These are phyloP conservation scores for Knufia fluminis DNA, from an alignment of 2,329 filamentous ascomycete genomes.

Conservation along the genomic window DNA sequence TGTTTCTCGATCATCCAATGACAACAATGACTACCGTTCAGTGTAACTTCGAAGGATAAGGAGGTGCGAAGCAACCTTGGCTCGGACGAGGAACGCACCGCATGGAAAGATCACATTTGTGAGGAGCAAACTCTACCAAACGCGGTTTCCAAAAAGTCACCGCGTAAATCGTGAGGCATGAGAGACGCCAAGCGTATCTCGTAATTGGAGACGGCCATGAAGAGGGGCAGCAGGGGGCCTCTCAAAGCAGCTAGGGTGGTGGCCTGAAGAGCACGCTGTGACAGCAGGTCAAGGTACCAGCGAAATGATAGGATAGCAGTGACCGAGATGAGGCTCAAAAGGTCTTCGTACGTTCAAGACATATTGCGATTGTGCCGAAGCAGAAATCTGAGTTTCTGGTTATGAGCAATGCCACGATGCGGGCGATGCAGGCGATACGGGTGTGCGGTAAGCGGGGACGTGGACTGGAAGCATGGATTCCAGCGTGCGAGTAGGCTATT, in stretches of 20 bases:
- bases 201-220: background rate
- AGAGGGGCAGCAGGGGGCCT: background rate
- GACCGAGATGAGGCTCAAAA: constrained; percentile 1
- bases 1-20: no score
- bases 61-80: no score
- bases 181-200: no score
- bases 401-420: constrained; percentile 1
- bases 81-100: no score
- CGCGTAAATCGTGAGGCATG: no score
- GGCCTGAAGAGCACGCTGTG: constrained; percentile 2
- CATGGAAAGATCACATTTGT: no score
- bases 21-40: no score
- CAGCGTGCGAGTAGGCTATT: background rate
- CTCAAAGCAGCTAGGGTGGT: constrained; percentile 5
- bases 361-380: background rate
- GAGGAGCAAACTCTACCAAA: no score
- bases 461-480: background rate
- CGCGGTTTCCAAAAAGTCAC: no score
- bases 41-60: no score
- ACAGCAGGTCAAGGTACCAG: background rate
- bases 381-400: background rate
- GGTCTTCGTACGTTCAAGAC: background rate
- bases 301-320: background rate
- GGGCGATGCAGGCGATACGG: background rate
- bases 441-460: background rate